These are phyloP conservation scores for Cadophora gregata DNA, from an alignment of 2,329 filamentous ascomycete species.

Conservation along the genomic window DNA sequence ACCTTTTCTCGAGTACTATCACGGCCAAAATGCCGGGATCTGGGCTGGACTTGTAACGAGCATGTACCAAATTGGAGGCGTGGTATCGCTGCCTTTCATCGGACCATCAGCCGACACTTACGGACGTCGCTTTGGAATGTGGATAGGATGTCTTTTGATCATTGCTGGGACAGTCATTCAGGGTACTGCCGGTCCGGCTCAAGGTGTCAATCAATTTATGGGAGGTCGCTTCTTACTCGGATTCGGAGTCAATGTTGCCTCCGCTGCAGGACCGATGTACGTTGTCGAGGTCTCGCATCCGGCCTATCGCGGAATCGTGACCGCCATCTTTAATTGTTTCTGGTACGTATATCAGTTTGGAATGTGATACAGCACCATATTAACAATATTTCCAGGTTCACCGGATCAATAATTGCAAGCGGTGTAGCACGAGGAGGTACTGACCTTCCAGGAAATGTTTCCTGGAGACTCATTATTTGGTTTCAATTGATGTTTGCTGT, in stretches of 20 bases:
- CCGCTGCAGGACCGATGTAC: conserved; percentile 54
- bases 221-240: conserved; percentile 67
- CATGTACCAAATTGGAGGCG: conserved; percentile 59
- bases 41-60: conserved; percentile 57
- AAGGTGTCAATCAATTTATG: conserved; percentile 51
- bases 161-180: conserved; percentile 55
- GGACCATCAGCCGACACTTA: conserved; percentile 54
- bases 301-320: conserved; percentile 52
- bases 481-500: conserved; percentile 52
- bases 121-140: conserved; percentile 55
- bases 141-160: conserved; percentile 51
- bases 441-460: conserved; percentile 47
- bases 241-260: conserved; percentile 57
- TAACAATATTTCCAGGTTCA: conserved; percentile 48
- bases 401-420: conserved; percentile 59
- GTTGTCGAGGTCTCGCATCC: conserved; percentile 55
- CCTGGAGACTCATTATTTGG: conserved; percentile 61
- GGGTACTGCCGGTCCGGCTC: conserved; percentile 45
- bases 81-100: conserved; percentile 54
- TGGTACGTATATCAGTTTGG: conserved; percentile 44
- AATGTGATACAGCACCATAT: conserved; percentile 10
- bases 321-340: conserved; percentile 43
- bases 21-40: conserved; percentile 51
- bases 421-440: conserved; percentile 59
- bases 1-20: conserved; percentile 49